A percentile compares a stretch with the other conserved stretches of the same genome.
Evolutionary conservation across 2,329 filamentous ascomycete genomes (phyloP).

Genomic region (Calonectria hawksworthii): DNA sequence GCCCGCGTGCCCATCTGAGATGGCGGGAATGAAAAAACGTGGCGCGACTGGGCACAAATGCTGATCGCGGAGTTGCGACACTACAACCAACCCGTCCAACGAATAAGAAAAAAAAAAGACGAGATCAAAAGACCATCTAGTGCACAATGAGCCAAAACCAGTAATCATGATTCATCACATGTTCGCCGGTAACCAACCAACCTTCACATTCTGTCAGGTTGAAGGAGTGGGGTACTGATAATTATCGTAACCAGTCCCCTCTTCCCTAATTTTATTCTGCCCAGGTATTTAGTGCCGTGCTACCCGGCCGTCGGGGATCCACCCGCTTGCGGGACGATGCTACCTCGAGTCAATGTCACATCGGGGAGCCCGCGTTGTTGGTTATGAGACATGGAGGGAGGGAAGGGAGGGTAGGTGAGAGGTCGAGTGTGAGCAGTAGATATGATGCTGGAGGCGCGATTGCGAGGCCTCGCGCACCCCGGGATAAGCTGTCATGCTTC

Average conservation of each 20-base stretch:
- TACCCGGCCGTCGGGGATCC: slow-evolving; percentile 25
- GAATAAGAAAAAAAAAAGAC: no score
- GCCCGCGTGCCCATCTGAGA: slow-evolving; percentile 10
- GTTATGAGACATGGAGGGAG: not conserved
- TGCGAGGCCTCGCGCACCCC: not conserved
- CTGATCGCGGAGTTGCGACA: no score
- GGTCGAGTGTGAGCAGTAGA: not conserved
- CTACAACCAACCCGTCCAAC: no score
- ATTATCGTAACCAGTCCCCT: slow-evolving; percentile 12
- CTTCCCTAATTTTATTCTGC: slow-evolving; percentile 13
- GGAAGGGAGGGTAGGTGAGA: not conserved
- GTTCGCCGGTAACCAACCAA: not conserved
- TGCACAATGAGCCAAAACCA: not conserved
- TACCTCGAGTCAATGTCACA: slow-evolving; percentile 28
- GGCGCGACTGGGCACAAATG: not conserved
- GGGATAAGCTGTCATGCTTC: not conserved
- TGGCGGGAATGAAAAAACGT: not conserved
- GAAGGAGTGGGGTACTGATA: not conserved
- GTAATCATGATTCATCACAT: slow-evolving; percentile 1
- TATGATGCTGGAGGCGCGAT: not conserved
- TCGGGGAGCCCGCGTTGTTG: slow-evolving; percentile 25
- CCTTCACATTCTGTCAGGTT: not conserved
- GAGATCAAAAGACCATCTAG: not conserved
- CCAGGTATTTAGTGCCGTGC: slow-evolving; percentile 13
- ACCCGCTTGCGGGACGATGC: slow-evolving; percentile 26